A percentile compares a stretch with the other conserved stretches of the same genome.
phyloP scores from a whole-genome alignment of 371 early-diverging fungal genomes.

The Syncephalastrum racemosum region DNA sequence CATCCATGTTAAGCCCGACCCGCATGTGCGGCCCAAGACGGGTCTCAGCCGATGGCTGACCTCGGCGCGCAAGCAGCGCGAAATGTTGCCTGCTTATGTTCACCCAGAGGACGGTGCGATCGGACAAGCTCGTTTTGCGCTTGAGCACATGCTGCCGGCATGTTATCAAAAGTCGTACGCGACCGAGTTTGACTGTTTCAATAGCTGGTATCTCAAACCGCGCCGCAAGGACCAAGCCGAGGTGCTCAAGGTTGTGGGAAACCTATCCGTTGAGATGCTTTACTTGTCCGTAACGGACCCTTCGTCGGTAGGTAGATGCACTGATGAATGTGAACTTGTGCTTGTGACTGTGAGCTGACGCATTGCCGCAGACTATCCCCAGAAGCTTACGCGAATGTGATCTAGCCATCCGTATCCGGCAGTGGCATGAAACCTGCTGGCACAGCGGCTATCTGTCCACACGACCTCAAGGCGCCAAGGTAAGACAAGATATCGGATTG shows the following conservation, averaged over 20 bases:
- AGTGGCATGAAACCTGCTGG: slow-evolving; percentile 43
- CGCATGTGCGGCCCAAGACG: slow-evolving; percentile 31
- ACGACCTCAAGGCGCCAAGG: slow-evolving; percentile 29
- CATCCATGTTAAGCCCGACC: slow-evolving; percentile 46
- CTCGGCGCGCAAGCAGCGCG: slow-evolving; percentile 30
- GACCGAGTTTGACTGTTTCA: slow-evolving; percentile 47
- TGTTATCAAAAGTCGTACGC: slow-evolving; percentile 35
- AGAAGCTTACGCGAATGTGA: slow-evolving; percentile 46
- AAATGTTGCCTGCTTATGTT: slow-evolving; percentile 38
- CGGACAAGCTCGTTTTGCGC: slow-evolving; percentile 43
- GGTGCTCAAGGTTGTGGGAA: slow-evolving; percentile 27
- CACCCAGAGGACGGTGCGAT: slow-evolving; percentile 46
- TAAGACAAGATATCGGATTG: slow-evolving; percentile 10
- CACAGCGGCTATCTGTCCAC: slow-evolving; percentile 40
- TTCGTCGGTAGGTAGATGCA: slow-evolving; percentile 14
- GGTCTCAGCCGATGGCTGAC: slow-evolving; percentile 37
- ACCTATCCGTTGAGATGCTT: slow-evolving; percentile 28
- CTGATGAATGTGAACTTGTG: slow-evolving; percentile 6
- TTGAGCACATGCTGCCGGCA: slow-evolving; percentile 41
- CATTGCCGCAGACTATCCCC: slow-evolving; percentile 31
- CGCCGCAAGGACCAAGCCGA: slow-evolving; percentile 25
- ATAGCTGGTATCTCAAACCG: slow-evolving; percentile 36
- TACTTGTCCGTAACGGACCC: slow-evolving; percentile 29
- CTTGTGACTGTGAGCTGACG: no score
- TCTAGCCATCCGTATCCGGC: slow-evolving; percentile 37